Evolutionary conservation across 2,329 filamentous ascomycete species (phyloP), one percentile per base, ranked within the genome.

Genomic region (Neoarthrinium moseri): DNA sequence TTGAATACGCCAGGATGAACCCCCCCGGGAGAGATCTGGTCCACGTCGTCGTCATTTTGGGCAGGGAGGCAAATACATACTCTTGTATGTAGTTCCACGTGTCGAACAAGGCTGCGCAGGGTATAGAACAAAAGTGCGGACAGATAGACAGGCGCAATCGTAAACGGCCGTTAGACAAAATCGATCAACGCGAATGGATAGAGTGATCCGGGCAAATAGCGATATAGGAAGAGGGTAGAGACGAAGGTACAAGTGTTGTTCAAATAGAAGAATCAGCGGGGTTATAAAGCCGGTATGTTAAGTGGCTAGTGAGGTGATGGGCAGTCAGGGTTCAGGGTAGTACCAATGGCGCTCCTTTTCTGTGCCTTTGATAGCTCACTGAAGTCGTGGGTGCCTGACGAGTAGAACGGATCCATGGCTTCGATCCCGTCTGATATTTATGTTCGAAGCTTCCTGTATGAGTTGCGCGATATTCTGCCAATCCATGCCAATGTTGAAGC

Each of bases 321-420:
- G 41, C 45, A 49, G 46, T 51, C 49, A 43, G 44, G 50, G 45
- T 49, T 38, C 38, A 27, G 43, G 40, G 40, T 24, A 18, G 32
- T 22, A 12, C 21, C 26, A 17, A 18, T 37, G 21, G 21, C 18
- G 32, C n/a, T 30, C 27, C 13, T 21, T n/a, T 27, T 21, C 12
- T 22, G n/a, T 29, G 18, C 23, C 18, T 20, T 22, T 22, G 21
- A 27, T 36, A 34, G 15, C 32, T 44, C 8, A 24, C 13, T 44
- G 13, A 32, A 35, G 26, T 30, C 21, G n/a, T n/a, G n/a, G n/a
- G 32, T 27, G 23, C 35, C 32, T 26, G 18, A 49, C 27, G 39
- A 51, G 46, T 39, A 44, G 39, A 32, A 29, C 26, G 33, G 26
- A 52, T 54, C 48, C 43, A 58, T 56, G 50, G 48, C 52, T 47